phyloP scores from a whole-genome alignment of 139 green algal genomes.

The Haematococcus sp. region DNA sequence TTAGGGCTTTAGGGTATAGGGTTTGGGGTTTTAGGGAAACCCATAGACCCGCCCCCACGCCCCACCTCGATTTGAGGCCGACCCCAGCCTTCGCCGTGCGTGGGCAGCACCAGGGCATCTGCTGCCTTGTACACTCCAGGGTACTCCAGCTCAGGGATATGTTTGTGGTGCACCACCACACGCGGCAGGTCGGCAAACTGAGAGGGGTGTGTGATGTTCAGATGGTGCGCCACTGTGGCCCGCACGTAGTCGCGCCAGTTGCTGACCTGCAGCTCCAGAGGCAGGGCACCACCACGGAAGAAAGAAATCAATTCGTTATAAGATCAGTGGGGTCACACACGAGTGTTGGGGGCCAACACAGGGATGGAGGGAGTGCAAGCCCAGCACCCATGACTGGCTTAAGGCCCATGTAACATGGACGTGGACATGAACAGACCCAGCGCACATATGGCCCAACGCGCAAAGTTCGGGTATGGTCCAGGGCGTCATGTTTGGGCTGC shows the following conservation, averaged over 20 bases:
- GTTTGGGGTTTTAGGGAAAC: too few relatives aligned
- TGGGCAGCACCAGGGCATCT: conserved; percentile 64
- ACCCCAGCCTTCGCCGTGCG: conserved; percentile 63
- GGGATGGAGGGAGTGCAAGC: too few relatives aligned
- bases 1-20: too few relatives aligned
- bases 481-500: too few relatives aligned
- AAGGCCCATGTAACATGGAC: too few relatives aligned
- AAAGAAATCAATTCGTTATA: conserved; percentile 8
- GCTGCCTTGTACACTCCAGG: neutral
- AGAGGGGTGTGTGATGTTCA: conserved; percentile 1
- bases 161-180: conserved; percentile 14
- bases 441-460: too few relatives aligned
- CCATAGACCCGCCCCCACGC: too few relatives aligned
- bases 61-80: conserved; percentile 65
- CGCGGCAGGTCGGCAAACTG: conserved; percentile 12
- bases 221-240: neutral
- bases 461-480: too few relatives aligned
- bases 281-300: neutral
- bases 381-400: too few relatives aligned
- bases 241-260: neutral
- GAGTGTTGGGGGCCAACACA: too few relatives aligned
- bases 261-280: neutral
- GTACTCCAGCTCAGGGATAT: conserved; percentile 4
- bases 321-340: neutral
- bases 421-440: too few relatives aligned